Evolutionary conservation across 2,329 filamentous ascomycete genomes (phyloP).

Genomic region (Seiridium cupressi): DNA sequence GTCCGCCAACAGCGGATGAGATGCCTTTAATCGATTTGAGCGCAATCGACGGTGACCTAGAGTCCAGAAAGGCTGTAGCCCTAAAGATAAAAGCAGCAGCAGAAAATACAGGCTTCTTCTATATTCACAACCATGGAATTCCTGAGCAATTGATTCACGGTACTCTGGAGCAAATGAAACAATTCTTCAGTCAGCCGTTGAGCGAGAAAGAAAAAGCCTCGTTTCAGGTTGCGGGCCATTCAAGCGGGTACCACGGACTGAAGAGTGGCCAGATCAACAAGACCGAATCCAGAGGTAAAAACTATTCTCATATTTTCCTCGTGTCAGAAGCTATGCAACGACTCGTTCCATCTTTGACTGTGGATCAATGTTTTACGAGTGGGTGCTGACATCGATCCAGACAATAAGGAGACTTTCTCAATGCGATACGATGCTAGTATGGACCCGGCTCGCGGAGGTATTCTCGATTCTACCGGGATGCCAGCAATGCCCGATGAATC

Average conservation of each 20-base stretch:
- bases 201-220: conserved; percentile 23
- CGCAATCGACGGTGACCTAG: conserved; percentile 29
- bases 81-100: conserved; percentile 24
- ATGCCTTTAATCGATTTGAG: conserved; percentile 46
- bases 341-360: conserved; percentile 31
- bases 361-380: conserved; percentile 23
- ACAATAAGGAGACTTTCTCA: conserved; percentile 24
- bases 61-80: conserved; percentile 35
- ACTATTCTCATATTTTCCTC: conserved; percentile 29
- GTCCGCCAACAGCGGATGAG: conserved; percentile 36
- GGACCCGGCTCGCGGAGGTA: conserved; percentile 27
- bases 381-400: conserved; percentile 28
- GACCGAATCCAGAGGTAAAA: conserved; percentile 26
- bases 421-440: conserved; percentile 38
- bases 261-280: conserved; percentile 30
- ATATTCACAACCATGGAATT: conserved; percentile 32
- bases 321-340: conserved; percentile 21
- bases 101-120: conserved; percentile 43
- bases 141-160: conserved; percentile 25
- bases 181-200: conserved; percentile 24
- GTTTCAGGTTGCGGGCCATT: conserved; percentile 32
- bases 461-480: too few species aligned
- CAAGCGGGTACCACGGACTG: conserved; percentile 36
- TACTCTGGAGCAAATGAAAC: conserved; percentile 20
- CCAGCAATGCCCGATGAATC: conserved; percentile 16